Evolutionary conservation across 495 filamentous ascomycete genomes (phyloP).

Genomic region (Aspergillus diversus): DNA sequence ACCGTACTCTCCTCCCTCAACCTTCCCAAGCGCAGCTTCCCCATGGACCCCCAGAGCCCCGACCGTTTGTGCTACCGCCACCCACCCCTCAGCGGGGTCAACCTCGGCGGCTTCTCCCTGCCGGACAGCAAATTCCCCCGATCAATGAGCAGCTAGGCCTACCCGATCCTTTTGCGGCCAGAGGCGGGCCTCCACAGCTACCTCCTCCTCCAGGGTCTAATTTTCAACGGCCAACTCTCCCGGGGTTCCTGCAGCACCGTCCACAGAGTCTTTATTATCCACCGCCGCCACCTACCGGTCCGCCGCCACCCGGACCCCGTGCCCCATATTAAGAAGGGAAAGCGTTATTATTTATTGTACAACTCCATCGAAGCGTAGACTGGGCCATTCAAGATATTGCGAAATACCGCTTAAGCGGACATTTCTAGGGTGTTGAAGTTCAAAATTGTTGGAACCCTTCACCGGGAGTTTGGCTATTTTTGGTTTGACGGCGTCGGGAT

Average conservation of each 20-base stretch:
- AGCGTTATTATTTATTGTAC: background rate
- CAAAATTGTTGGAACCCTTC: background rate
- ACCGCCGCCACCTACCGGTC: slow-evolving; percentile 22
- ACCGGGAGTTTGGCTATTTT: background rate
- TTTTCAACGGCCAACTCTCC: slow-evolving; percentile 40
- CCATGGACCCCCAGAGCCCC: slow-evolving; percentile 43
- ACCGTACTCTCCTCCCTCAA: slow-evolving; percentile 37
- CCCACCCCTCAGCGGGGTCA: slow-evolving; percentile 40
- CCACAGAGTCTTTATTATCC: slow-evolving; percentile 28
- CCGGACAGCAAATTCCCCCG: slow-evolving; percentile 34
- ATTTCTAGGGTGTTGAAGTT: background rate
- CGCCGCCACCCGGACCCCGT: slow-evolving; percentile 25
- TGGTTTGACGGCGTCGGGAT: background rate
- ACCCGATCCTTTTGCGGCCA: slow-evolving; percentile 40
- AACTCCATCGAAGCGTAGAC: background rate
- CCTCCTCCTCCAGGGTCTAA: slow-evolving; percentile 48
- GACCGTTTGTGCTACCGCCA: slow-evolving; percentile 44
- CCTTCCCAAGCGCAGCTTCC: slow-evolving; percentile 24
- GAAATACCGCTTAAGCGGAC: background rate
- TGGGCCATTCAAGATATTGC: background rate
- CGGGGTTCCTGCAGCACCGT: slow-evolving; percentile 33
- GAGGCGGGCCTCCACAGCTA: slow-evolving; percentile 43
- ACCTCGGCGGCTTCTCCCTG: slow-evolving; percentile 45
- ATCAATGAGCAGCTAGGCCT: slow-evolving; percentile 36
- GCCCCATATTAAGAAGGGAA: slow-evolving; percentile 22